Evolutionary conservation across 805 yeast species (phyloP), one percentile per base, ranked within the genome.

Genomic region (Candida nemodendra): DNA sequence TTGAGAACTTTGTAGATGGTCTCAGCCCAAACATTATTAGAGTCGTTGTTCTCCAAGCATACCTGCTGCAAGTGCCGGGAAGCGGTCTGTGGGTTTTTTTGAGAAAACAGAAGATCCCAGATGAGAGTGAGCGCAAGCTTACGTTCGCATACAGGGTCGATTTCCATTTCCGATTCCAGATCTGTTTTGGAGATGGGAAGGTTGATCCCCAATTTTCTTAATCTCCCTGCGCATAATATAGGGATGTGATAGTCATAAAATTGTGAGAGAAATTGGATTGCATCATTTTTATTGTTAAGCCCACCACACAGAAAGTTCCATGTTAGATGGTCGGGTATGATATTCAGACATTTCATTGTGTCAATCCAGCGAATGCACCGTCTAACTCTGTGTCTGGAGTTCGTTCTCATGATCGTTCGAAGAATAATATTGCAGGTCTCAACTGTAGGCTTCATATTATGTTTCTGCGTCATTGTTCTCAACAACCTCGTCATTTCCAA

Each of bases 271-370:
- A 44, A 19, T 2, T 28, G 15, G 14, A 46, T 19, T 5, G 26
- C 16, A n/a, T 32, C 32, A 1, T 15, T 16, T 8, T 15, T 16
- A 21, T 42, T 40, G 2, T 23, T 14, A 13, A 46, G 9, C 3
- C 45, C 37, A 9, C 42, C 30, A 19, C 41, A 36, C 2, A 46
- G 13, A 4, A 49, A 19, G 28, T 46, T 45, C 50, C 50, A 49
- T 11, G 51, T 49, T 26, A 42, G 16, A 14, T 32, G 15, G 27
- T 49, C 48, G 1, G 49, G 49, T 13, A 3, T 29, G 7, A 49
- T 14, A 8, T 30, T 28, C 5, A 21, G 13, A 0, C 17, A 5
- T 9, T 37, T 22, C 48, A 49, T 46, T 8, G 4, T 18, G 9
- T 30, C 14, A 14, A 49, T 18, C 15, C 27, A 19, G 12, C 36